Evolutionary conservation across 495 filamentous ascomycete species (phyloP).

Genomic region (Penicillium soppii): DNA sequence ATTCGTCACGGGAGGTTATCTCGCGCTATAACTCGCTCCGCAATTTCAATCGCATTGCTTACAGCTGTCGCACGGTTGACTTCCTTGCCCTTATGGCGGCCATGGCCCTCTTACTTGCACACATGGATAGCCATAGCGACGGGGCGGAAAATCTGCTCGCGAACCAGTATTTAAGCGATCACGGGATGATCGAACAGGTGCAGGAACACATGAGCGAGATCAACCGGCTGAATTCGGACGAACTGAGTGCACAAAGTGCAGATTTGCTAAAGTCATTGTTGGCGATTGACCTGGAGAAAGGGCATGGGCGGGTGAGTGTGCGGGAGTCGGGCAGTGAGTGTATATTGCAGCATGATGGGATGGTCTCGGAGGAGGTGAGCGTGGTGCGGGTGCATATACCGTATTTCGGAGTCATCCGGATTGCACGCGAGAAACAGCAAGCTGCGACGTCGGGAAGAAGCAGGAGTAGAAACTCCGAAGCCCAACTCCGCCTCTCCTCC

Average conservation of each 20-base stretch:
- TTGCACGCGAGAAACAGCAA: constrained; percentile 12
- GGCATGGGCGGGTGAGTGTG: no score
- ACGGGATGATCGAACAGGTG: constrained; percentile 42
- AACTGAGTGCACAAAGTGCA: constrained; percentile 29
- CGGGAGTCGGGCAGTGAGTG: no score
- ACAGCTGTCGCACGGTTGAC: constrained; percentile 46
- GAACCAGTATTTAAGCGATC: constrained; percentile 41
- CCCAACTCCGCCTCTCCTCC: neutral
- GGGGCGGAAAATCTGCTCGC: constrained; percentile 35
- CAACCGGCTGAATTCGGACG: constrained; percentile 27
- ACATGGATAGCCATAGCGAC: constrained; percentile 20
- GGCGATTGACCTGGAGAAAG: constrained; percentile 33
- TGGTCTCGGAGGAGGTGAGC: constrained; percentile 14
- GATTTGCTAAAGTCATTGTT: constrained; percentile 33
- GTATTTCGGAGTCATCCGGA: constrained; percentile 32
- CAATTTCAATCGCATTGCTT: constrained; percentile 22
- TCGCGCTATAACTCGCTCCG: constrained; percentile 40
- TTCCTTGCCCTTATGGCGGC: constrained; percentile 51
- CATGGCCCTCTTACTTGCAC: constrained; percentile 27
- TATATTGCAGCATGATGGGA: constrained; percentile 17
- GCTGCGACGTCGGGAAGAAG: neutral
- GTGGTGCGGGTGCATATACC: constrained; percentile 30
- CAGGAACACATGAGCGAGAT: constrained; percentile 35
- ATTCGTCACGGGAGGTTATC: constrained; percentile 45
- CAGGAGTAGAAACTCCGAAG: neutral